Percentiles rank a stretch among this genome's conserved stretches.
Evolutionary conservation across 2,329 filamentous ascomycete species (phyloP).

Genomic region (Ceratocystis eucalypticola): DNA sequence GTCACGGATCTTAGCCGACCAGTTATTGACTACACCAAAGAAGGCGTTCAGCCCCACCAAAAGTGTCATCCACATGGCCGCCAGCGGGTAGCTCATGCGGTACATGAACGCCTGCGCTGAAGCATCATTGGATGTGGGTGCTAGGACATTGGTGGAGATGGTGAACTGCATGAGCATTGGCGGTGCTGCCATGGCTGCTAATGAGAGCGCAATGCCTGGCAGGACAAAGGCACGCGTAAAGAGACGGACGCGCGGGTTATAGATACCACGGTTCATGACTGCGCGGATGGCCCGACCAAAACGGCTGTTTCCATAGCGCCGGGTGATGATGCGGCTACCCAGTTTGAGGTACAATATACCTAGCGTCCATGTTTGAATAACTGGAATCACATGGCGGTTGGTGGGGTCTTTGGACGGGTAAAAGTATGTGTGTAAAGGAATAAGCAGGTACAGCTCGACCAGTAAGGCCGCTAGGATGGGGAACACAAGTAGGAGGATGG

Average conservation of each 20-base stretch:
- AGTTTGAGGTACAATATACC: constrained; percentile 85
- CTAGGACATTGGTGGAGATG: constrained; percentile 14
- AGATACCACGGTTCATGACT: constrained; percentile 60
- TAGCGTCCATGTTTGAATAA: constrained; percentile 89
- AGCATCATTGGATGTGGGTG: constrained; percentile 22
- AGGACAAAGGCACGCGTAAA: constrained; percentile 80
- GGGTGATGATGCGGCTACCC: constrained; percentile 36
- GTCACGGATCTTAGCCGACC: constrained; percentile 73
- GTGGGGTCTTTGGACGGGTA: constrained; percentile 27
- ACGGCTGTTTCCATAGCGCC: constrained; percentile 34
- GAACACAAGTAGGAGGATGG: constrained; percentile 61
- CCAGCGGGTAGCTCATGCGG: constrained; percentile 56
- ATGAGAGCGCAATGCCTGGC: constrained; percentile 51
- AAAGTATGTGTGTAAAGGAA: constrained; percentile 74
- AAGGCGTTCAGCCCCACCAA: constrained; percentile 35
- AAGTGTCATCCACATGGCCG: constrained; percentile 36
- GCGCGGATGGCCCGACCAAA: constrained; percentile 61
- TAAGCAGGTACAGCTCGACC: constrained; percentile 75
- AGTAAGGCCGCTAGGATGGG: constrained; percentile 67
- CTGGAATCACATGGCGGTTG: constrained; percentile 55
- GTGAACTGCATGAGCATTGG: constrained; percentile 27
- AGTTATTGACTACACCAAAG: constrained; percentile 52
- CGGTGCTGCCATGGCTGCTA: constrained; percentile 50
- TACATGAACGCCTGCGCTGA: constrained; percentile 31
- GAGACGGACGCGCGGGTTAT: constrained; percentile 63